phyloP scores from a whole-genome alignment of 441 rosid species.

The Jatropha podagrica region DNA sequence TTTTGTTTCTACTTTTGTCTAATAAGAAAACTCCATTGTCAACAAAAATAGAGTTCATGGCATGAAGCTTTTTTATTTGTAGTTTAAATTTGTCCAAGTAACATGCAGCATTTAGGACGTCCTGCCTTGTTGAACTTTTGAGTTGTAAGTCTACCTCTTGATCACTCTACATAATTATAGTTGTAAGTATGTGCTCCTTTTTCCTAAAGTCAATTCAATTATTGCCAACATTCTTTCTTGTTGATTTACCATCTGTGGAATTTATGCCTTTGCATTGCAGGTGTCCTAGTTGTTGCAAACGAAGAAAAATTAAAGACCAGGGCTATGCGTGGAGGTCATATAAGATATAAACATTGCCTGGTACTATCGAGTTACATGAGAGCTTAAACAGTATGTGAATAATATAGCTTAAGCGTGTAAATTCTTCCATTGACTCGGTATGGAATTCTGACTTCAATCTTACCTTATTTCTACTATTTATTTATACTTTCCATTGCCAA shows the following conservation, averaged over 20 bases:
- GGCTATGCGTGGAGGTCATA: not conserved
- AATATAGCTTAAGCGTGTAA: not conserved
- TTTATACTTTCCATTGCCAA: not conserved
- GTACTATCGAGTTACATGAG: not conserved
- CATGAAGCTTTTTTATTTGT: slow-evolving; percentile 2
- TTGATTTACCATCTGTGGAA: not conserved
- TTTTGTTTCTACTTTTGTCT: slow-evolving; percentile 6
- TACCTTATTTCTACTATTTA: not conserved
- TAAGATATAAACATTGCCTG: not conserved
- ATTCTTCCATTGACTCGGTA: slow-evolving; percentile 13
- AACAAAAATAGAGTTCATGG: not conserved
- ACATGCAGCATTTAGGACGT: slow-evolving; percentile 16
- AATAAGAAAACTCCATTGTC: not conserved
- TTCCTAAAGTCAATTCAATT: not conserved
- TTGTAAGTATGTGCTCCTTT: slow-evolving; percentile 9
- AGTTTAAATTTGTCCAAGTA: slow-evolving; percentile 5
- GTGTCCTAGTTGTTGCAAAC: slow-evolving; percentile 3
- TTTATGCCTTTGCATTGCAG: slow-evolving; percentile 14
- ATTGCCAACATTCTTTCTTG: not conserved
- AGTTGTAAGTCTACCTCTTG: slow-evolving; percentile 1
- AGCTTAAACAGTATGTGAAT: not conserved
- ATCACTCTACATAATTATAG: not conserved
- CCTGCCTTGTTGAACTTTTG: not conserved
- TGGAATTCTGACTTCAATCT: not conserved
- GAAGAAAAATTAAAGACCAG: not conserved